Conservation (phyloP, 2,329 filamentous ascomycete genomes). For the Fusarium secorum region DNA sequence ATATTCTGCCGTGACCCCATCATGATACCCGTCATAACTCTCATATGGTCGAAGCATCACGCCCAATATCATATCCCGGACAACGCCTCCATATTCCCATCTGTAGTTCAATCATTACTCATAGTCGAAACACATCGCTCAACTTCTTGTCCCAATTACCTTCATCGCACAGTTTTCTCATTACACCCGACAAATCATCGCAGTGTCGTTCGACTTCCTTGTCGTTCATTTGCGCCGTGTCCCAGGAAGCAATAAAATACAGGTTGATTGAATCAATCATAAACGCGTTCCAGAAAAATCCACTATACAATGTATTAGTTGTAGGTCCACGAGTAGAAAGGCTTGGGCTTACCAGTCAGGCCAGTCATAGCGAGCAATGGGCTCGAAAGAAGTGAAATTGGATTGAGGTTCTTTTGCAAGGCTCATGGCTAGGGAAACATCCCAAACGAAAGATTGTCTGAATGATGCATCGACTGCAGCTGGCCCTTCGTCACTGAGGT, state of each 20-base stretch:
- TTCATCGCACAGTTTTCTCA: conserved; percentile 42
- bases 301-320: conserved; percentile 37
- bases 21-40: background rate
- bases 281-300: conserved; percentile 51
- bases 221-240: conserved; percentile 51
- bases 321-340: no score
- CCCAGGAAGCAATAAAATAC: conserved; percentile 51
- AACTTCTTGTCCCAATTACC: conserved; percentile 43
- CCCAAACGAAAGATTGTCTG: conserved; percentile 51
- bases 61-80: conserved; percentile 37
- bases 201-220: conserved; percentile 45
- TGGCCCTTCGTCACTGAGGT: conserved; percentile 46
- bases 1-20: background rate
- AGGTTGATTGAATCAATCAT: conserved; percentile 46
- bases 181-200: conserved; percentile 42
- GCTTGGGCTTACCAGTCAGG: conserved; percentile 46
- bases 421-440: conserved; percentile 46
- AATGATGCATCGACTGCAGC: conserved; percentile 47
- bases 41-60: conserved; percentile 30
- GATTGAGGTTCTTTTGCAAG: conserved; percentile 20
- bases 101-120: background rate
- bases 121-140: conserved; percentile 38
- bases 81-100: background rate
- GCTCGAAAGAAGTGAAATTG: conserved; percentile 40
- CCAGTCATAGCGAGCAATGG: conserved; percentile 49